Evolutionary conservation across 148 eudicot genomes (phyloP), one percentile per base, ranked within the genome.

Genomic region (Persicaria tinctoria): DNA sequence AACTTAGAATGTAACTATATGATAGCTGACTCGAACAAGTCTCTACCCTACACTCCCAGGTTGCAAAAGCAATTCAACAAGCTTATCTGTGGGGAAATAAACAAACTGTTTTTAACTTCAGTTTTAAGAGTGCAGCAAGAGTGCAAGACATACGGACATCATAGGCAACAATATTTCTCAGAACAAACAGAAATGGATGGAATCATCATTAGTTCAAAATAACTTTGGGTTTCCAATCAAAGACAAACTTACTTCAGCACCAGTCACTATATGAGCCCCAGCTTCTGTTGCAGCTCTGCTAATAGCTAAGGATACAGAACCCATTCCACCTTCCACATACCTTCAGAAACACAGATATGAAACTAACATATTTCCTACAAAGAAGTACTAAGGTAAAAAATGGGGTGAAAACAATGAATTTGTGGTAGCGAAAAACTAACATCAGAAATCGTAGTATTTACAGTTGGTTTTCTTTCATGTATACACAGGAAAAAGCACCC

Each of bases 311-410:
- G 96, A 90, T 51, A 90, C 89, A 57, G 89, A 84, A 48, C 96
- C 96, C 96, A 90, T 90, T 47, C 96, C 96, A 60, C 96, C 88
- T 74, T 85, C 86, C 13, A 85, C 88, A 70, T 85, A 81, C 79
- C 88, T 85, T 74, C 56, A 76, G 8, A 32, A 68, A 77, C 14
- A 64, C 46, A 51, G 16, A 12, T 13, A 14, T 51, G 66, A 6
- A 14, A 74, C 38, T 45, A 51, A 38, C 0, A 38, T 38, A 3
- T 66, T 8, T 8, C 13, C 8, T 13, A 66, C 47, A 13, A 14
- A 66, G 18, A 41, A 32, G 23, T 20, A 60, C 27, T 23, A 23
- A 60, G 66, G 66, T 60, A 60, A 20, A 2, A 60, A 8, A 8
- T 23, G 66, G 6, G 14, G 46, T 1, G 46, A 64, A 41, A 38